Base-by-base conservation (phyloP, 192 early-diverging fungal species). In the Backusella westeae region DNA sequence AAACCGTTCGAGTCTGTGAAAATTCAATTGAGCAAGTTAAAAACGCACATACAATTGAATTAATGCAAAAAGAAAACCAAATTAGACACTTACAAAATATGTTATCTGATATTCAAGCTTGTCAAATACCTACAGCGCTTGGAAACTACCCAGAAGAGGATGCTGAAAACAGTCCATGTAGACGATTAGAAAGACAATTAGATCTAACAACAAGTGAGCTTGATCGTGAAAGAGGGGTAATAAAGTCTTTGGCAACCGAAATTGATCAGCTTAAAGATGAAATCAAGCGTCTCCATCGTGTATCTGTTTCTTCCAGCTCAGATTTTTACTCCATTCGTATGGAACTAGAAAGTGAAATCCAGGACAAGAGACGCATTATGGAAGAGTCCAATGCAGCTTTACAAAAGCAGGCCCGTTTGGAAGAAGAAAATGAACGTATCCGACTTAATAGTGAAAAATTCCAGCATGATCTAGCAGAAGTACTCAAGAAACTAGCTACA, bases 1-100 rank as follows among this genome's bases (percentile, higher is more conserved):
- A 86, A 34, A 79, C 81, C n/a, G 75, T 84, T 39, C 78, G 80
- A 53, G 81, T 74, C 17, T 86, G 82, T 53, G 83, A 86, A 74
- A 63, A 67, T 12, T 84, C 80, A 0, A 70, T 85, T n/a, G 72
- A 78, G 0, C 80, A 85, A 34, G 38, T 80, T 8, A 82, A 85
- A 73, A 69, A 80, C 29, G 72, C 87, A 35, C 38, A 81, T 23
- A 63, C 65, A 3, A 75, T 71, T 19, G 73, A 73, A 26, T 19
- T 66, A 4, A 77, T 76, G 29, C 78, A 83, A 19, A 67, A 81
- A 34, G 79, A 82, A 19, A 68, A 72, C 0, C 56, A 70, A 32
- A 66, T 90, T 32, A 71, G 38, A 49, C 81, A 84, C n/a, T 21
- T 78, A 3, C 32, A 69, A 10, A 26, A 36, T 8, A 65, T 46